phyloP scores from a whole-genome alignment of 257 asterid genomes.

The Scutellaria galericulata region DNA sequence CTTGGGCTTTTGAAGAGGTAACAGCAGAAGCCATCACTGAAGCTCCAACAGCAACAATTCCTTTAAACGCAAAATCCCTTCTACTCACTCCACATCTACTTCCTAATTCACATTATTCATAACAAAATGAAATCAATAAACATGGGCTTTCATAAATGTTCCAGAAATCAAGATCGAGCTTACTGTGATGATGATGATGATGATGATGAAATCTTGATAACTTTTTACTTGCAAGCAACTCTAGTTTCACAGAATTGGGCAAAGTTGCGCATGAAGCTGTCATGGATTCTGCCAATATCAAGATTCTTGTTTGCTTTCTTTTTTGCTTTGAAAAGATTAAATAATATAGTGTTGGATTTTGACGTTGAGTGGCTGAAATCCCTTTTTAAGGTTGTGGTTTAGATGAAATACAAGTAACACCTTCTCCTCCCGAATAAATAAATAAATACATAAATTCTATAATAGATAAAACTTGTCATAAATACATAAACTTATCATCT shows the following conservation, averaged over 20 bases:
- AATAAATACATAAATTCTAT: background rate
- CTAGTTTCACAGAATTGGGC: conserved; percentile 46
- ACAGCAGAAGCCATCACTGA: conserved; percentile 60
- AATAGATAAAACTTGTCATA: too few relatives aligned
- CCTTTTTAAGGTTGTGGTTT: conserved; percentile 48
- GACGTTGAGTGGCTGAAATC: conserved; percentile 47
- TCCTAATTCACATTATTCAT: conserved; percentile 42
- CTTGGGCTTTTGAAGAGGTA: conserved; percentile 55
- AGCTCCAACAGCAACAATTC: conserved; percentile 82
- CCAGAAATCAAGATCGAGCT: conserved; percentile 48
- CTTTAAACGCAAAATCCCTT: conserved; percentile 66
- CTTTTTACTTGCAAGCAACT: conserved; percentile 45
- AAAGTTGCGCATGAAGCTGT: conserved; percentile 56
- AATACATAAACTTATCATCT: too few relatives aligned
- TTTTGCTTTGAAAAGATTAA: background rate
- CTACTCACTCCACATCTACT: conserved; percentile 69
- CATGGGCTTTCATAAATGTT: conserved; percentile 2
- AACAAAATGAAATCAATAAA: background rate
- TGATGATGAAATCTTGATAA: conserved; percentile 42
- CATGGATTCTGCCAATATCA: conserved; percentile 44
- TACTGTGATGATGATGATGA: conserved; percentile 48
- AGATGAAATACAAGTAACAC: conserved; percentile 38
- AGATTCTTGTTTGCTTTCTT: background rate
- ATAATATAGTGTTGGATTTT: background rate
- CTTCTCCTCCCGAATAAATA: conserved; percentile 32